A percentile compares a stretch with the other conserved stretches of the same genome.
Conservation (phyloP, 768 basidiomycete genomes). For the Hebeloma cylindrosporum region DNA sequence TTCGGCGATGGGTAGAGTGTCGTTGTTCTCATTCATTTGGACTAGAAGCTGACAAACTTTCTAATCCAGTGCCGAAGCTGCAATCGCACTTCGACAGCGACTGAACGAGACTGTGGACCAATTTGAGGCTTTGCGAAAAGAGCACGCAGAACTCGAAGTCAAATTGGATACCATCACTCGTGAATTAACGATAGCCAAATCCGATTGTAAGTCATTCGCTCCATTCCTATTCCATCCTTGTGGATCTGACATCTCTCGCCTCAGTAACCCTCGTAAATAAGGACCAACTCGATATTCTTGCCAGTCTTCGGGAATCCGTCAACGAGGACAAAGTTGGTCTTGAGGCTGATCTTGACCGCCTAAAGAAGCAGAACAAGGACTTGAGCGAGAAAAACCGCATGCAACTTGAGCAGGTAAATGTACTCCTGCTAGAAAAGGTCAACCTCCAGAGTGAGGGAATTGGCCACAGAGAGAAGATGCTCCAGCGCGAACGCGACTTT, state of each 20-base stretch:
- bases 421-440: slow-evolving; percentile 87
- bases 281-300: slow-evolving; percentile 89
- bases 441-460: slow-evolving; percentile 90
- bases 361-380: slow-evolving; percentile 69
- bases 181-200: slow-evolving; percentile 81
- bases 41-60: background rate
- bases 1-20: slow-evolving; percentile 72
- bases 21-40: slow-evolving; percentile 1
- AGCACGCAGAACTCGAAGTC: slow-evolving; percentile 71
- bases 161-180: slow-evolving; percentile 58
- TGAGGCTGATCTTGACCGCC: slow-evolving; percentile 62
- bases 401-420: slow-evolving; percentile 88
- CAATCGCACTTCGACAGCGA: slow-evolving; percentile 83
- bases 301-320: slow-evolving; percentile 82
- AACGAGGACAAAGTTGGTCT: slow-evolving; percentile 82
- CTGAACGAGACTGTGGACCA: slow-evolving; percentile 87
- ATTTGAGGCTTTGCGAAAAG: slow-evolving; percentile 67
- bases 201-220: slow-evolving; percentile 65
- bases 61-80: slow-evolving; percentile 68
- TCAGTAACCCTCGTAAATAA: slow-evolving; percentile 89
- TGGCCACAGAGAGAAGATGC: slow-evolving; percentile 80
- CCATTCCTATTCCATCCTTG: background rate
- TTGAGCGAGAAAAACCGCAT: slow-evolving; percentile 81
- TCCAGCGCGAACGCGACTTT: slow-evolving; percentile 84
- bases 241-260: slow-evolving; percentile 6